Conservation (phyloP, 306 rosid species). For the Quercus mongolica region DNA sequence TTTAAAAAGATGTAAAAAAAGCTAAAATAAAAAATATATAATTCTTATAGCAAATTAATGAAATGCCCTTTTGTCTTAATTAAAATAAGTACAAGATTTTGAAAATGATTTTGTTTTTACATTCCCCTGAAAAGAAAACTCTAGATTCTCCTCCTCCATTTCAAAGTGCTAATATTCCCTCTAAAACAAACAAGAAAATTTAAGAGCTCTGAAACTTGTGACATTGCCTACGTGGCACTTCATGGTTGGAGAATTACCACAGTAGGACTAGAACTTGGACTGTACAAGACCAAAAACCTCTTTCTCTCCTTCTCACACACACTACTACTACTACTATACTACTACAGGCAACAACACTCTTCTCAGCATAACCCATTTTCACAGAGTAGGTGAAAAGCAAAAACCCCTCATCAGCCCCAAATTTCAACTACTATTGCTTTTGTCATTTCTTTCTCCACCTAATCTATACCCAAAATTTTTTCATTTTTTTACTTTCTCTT, state of each 20-base stretch:
- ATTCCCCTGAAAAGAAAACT: too few species aligned
- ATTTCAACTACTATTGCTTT: constrained; percentile 43
- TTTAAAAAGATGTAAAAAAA: too few species aligned
- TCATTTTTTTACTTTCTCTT: background rate
- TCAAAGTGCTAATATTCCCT: background rate
- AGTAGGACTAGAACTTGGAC: constrained; percentile 40
- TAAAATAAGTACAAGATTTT: too few species aligned
- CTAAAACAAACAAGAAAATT: constrained; percentile 17
- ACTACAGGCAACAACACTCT: too few species aligned
- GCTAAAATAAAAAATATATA: too few species aligned
- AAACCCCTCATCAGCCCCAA: constrained; percentile 30
- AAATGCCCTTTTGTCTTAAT: too few species aligned
- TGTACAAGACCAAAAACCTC: constrained; percentile 35
- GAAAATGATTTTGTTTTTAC: too few species aligned
- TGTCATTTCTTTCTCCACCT: constrained; percentile 24
- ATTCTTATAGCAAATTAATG: too few species aligned
- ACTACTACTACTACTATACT: too few species aligned
- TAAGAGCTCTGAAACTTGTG: constrained; percentile 8
- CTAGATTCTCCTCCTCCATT: too few species aligned
- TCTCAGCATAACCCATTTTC: background rate
- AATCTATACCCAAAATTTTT: constrained; percentile 29
- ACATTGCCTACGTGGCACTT: constrained; percentile 26
- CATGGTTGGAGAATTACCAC: constrained; percentile 13
- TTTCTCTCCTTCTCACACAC: background rate
- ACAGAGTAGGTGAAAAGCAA: constrained; percentile 74